Base-by-base conservation (phyloP, 345 rosid species). In the Leavenworthia alabamica region DNA sequence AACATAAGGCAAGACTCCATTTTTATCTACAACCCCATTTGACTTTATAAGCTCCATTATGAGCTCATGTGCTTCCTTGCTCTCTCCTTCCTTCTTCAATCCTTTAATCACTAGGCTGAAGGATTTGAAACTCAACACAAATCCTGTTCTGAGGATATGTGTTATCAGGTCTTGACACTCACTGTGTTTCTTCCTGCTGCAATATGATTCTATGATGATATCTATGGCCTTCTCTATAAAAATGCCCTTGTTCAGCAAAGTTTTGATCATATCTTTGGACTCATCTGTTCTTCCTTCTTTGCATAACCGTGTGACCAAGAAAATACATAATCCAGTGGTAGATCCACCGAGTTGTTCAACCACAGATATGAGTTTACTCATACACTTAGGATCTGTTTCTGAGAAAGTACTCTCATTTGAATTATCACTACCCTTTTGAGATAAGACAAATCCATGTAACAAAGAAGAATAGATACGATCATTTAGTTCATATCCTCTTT, bases 71-170 rank as follows among this genome's bases (percentile, higher is more conserved):
- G 81, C 78, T 56, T 24, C 36, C 47, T 70, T 22, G 1, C 9
- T 56, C 8, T 67, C 71, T 55, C 83, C 80, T 56, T 72, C 77
- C 9, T 47, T 49, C 39, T 57, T 54, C 58, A 74, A 53, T 22
- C 83, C 64, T 48, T 64, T 72, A 68, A 81, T 64, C 67, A 79
- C 64, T 47, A 62, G 54, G 45, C 72, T 60, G 32, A 73, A 77
- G 24, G 80, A 67, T 44, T 68, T 73, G 33, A 79, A 75, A 40
- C 78, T 64, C 11, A 83, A 82, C 32, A 64, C 37, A 46, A 61
- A 79, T 33, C 86, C 79, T 13, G 42, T 32, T 9, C 33, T 23
- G 7, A 82, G 56, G 37, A 75, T 61, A 41, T 49, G 36, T 1
- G 56, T 39, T 63, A 82, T 68, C 52, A 77, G 61, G 60, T 73